Percentiles rank a stretch among this genome's conserved stretches.
Conservation (phyloP, 2,329 filamentous ascomycete genomes). For the Fusarium fracticaudum region DNA sequence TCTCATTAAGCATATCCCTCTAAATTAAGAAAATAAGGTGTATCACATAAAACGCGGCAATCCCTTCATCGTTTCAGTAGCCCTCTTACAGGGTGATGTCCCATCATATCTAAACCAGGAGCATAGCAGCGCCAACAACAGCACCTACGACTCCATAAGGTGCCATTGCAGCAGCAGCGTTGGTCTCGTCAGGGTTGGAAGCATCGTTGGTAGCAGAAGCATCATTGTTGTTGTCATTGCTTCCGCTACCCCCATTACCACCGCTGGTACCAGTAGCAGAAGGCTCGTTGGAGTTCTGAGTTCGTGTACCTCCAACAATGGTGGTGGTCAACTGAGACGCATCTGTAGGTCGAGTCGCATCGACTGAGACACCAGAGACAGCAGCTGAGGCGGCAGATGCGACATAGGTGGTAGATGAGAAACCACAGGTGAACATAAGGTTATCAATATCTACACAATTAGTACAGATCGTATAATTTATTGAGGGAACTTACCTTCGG, state of each 20-base stretch:
- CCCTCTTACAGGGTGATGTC: neutral
- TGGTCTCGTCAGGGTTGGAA: constrained; percentile 23
- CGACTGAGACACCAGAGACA: constrained; percentile 45
- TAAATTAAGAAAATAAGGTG: neutral
- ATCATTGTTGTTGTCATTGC: neutral
- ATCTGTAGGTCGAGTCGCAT: constrained; percentile 46
- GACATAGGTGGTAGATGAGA: constrained; percentile 46
- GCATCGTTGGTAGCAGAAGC: constrained; percentile 18
- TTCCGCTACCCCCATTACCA: neutral
- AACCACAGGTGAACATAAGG: constrained; percentile 49
- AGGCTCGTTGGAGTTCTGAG: constrained; percentile 4
- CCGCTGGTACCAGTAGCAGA: constrained; percentile 11
- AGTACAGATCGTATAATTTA: neutral
- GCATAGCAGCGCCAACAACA: constrained; percentile 30
- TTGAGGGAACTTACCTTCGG: constrained; percentile 30
- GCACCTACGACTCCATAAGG: constrained; percentile 30
- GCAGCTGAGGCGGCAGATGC: constrained; percentile 40
- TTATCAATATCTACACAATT: constrained; percentile 46
- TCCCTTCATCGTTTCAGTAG: neutral
- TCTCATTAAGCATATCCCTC: constrained; percentile 20
- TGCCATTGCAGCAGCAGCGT: constrained; percentile 27
- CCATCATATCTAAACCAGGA: constrained; percentile 26
- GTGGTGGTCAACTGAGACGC: constrained; percentile 50
- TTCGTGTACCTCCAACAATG: constrained; percentile 34
- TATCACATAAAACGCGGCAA: neutral